Evolutionary conservation across 495 filamentous ascomycete genomes (phyloP).

Genomic region (Hypoxylon fuscum): DNA sequence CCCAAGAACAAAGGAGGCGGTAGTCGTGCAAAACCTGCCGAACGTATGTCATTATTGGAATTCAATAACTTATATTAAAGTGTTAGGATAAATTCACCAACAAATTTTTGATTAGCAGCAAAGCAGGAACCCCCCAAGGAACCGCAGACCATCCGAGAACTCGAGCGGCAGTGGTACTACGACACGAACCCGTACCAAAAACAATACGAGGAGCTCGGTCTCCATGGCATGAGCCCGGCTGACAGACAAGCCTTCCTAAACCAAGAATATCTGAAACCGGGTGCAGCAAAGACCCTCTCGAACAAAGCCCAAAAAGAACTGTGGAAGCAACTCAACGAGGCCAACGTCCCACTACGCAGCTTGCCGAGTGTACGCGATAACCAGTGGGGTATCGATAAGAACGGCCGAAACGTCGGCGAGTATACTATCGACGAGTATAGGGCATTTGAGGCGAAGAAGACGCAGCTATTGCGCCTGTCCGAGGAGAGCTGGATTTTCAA

Average conservation of each 20-base stretch:
- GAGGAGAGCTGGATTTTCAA: constrained; percentile 44
- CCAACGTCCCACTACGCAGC: constrained; percentile 52
- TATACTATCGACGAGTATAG: constrained; percentile 53
- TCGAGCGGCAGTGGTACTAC: constrained; percentile 47
- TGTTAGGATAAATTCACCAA: constrained; percentile 5
- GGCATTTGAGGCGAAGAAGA: constrained; percentile 41
- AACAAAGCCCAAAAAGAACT: constrained; percentile 58
- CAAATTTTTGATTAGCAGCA: constrained; percentile 15
- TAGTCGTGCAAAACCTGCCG: constrained; percentile 36
- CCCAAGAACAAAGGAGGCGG: constrained; percentile 45
- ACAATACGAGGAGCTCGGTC: constrained; percentile 42
- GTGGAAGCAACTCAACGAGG: constrained; percentile 57
- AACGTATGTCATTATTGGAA: constrained; percentile 32
- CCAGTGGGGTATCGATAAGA: constrained; percentile 54
- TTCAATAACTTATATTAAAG: background rate
- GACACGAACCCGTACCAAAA: constrained; percentile 50
- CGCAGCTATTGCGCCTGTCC: constrained; percentile 40
- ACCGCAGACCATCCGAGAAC: constrained; percentile 48
- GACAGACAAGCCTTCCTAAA: constrained; percentile 51
- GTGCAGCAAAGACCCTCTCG: constrained; percentile 42
- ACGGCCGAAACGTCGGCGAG: constrained; percentile 50
- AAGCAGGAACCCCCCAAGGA: constrained; percentile 33
- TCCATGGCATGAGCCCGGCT: constrained; percentile 47
- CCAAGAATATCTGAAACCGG: constrained; percentile 44
- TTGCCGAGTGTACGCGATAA: constrained; percentile 39